phyloP scores from a whole-genome alignment of 1,139 yeast genomes.

The Yamadazyma dushanensis region DNA sequence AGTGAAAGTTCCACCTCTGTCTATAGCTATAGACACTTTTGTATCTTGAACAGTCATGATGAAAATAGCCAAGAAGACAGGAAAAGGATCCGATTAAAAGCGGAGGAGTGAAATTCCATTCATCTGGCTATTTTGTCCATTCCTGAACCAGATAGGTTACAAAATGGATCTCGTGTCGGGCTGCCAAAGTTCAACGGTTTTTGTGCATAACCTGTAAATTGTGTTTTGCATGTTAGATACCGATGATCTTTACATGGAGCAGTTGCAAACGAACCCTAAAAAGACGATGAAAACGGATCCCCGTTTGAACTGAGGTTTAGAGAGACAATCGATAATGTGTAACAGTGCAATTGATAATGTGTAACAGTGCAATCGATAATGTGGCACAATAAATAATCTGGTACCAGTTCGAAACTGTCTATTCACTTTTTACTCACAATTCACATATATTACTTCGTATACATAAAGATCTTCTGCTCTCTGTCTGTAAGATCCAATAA shows the following conservation, averaged over 20 bases:
- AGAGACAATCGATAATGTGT: too few species aligned
- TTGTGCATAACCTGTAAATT: background rate
- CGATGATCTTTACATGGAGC: background rate
- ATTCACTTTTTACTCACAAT: background rate
- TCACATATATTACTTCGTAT: conserved; percentile 17
- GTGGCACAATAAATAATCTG: too few species aligned
- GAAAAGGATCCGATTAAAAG: conserved; percentile 1
- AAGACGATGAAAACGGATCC: too few species aligned
- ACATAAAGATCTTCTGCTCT: conserved; percentile 24
- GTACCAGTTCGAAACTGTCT: background rate
- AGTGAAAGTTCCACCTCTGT: conserved; percentile 27
- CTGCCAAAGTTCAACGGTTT: background rate
- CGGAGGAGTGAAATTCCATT: background rate
- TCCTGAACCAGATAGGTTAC: background rate
- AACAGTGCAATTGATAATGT: too few species aligned
- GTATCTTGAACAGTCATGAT: conserved; percentile 8
- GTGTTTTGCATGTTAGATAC: background rate
- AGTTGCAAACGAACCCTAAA: background rate
- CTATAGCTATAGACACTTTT: conserved; percentile 18
- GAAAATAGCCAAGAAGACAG: background rate
- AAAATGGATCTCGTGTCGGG: conserved; percentile 1
- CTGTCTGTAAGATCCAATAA: conserved; percentile 28
- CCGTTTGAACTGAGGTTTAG: too few species aligned
- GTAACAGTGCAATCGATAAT: too few species aligned
- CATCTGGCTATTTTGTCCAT: too few species aligned